phyloP scores from a whole-genome alignment of 148 eudicot species.

The Rhododendron kiyosumense region DNA sequence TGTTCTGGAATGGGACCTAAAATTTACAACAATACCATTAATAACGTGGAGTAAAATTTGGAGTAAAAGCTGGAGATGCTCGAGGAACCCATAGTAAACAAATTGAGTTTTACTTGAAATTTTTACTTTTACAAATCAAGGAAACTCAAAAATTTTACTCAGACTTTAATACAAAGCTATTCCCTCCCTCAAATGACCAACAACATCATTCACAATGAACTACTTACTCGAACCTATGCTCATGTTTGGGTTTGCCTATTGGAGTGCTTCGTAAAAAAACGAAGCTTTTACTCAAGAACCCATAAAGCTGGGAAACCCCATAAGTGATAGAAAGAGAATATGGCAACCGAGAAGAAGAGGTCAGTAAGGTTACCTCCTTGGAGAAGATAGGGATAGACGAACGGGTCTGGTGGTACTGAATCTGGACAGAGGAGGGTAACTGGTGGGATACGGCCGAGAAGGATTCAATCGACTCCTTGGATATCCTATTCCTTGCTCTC shows the following conservation, averaged over 20 bases:
- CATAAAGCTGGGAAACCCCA: background rate
- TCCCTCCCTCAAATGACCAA: background rate
- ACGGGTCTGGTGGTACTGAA: background rate
- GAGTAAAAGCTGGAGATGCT: too few species aligned
- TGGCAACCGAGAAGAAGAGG: background rate
- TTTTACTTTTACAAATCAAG: background rate
- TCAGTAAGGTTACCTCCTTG: background rate
- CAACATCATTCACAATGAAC: background rate
- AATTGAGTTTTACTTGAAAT: background rate
- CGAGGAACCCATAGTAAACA: background rate
- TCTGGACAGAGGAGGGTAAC: background rate
- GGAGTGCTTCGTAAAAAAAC: background rate
- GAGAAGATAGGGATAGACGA: background rate
- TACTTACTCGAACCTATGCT: background rate
- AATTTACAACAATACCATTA: too few species aligned
- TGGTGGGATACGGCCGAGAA: background rate
- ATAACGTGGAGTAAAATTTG: too few species aligned
- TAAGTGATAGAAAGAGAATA: background rate
- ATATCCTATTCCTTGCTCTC: background rate
- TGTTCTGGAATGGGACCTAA: too few species aligned
- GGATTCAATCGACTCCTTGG: conserved; percentile 2
- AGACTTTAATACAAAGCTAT: background rate
- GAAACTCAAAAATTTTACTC: background rate
- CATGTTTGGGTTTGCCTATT: background rate
- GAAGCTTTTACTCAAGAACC: background rate